Conservation (phyloP, 257 asterid genomes). For the Euphrasia confusa region DNA sequence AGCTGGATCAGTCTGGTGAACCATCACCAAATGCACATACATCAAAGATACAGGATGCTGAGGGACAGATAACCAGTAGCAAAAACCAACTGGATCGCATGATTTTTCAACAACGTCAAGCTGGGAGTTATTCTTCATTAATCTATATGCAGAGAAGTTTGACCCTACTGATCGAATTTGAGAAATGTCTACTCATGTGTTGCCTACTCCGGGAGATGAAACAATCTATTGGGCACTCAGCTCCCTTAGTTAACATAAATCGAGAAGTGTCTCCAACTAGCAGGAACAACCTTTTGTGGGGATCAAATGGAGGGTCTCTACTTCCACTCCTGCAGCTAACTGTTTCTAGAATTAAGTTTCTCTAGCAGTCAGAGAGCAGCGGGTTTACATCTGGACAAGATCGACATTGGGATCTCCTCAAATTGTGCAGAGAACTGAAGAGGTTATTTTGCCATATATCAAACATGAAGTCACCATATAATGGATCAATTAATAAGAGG, state of each 20-base stretch:
- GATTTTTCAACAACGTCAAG: constrained; percentile 40
- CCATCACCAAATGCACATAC: constrained; percentile 35
- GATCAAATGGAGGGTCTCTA: constrained; percentile 52
- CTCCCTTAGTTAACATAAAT: constrained; percentile 53
- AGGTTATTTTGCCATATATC: constrained; percentile 62
- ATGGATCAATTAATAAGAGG: constrained; percentile 61
- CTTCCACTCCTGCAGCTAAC: constrained; percentile 69
- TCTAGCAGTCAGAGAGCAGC: constrained; percentile 50
- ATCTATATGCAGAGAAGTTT: constrained; percentile 69
- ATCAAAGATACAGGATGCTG: constrained; percentile 47
- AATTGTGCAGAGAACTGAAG: constrained; percentile 41
- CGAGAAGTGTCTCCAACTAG: constrained; percentile 63
- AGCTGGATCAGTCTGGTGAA: constrained; percentile 58
- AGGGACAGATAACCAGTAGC: constrained; percentile 41
- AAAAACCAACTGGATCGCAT: constrained; percentile 51
- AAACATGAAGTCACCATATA: constrained; percentile 46
- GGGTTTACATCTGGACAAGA: constrained; percentile 41
- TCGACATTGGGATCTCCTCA: constrained; percentile 50
- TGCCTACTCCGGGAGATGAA: constrained; percentile 90
- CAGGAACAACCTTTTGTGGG: constrained; percentile 34
- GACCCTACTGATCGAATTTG: constrained; percentile 57
- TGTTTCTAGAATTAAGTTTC: constrained; percentile 71
- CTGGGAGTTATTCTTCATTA: constrained; percentile 84
- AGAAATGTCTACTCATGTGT: constrained; percentile 64
- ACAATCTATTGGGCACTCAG: constrained; percentile 46